Evolutionary conservation across 2,329 filamentous ascomycete species (phyloP).

Genomic region (Colletotrichum limetticola): DNA sequence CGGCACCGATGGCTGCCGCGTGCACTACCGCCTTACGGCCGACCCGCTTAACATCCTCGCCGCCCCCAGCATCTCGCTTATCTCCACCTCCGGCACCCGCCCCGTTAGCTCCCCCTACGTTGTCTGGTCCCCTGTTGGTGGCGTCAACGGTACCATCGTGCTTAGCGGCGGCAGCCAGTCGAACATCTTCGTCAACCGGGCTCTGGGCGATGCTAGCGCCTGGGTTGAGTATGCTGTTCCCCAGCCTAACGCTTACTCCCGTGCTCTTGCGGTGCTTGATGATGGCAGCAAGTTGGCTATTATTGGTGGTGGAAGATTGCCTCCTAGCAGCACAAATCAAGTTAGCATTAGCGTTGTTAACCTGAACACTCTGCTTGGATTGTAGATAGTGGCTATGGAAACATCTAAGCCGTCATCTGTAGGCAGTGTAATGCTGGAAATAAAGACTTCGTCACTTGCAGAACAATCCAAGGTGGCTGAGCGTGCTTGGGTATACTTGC

Average conservation of each 20-base stretch:
- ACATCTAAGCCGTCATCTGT: too few relatives aligned
- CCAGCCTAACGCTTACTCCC: slow-evolving; percentile 50
- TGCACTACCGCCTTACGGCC: slow-evolving; percentile 55
- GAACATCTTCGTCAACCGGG: slow-evolving; percentile 55
- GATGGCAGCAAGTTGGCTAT: slow-evolving; percentile 51
- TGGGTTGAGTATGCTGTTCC: slow-evolving; percentile 51
- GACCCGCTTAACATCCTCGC: slow-evolving; percentile 49
- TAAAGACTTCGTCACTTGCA: too few relatives aligned
- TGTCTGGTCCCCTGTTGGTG: slow-evolving; percentile 54
- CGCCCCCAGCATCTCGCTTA: slow-evolving; percentile 44
- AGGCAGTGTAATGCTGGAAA: neutral
- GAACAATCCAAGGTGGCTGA: neutral
- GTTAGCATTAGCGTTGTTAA: slow-evolving; percentile 50
- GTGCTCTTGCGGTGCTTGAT: slow-evolving; percentile 48
- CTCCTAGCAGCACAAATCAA: slow-evolving; percentile 57
- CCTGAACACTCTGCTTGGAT: slow-evolving; percentile 36
- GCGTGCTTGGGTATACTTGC: too few relatives aligned
- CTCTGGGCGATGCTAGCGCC: slow-evolving; percentile 47
- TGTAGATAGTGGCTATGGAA: neutral
- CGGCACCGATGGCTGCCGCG: slow-evolving; percentile 55
- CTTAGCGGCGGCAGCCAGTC: slow-evolving; percentile 51
- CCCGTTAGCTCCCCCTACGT: slow-evolving; percentile 53
- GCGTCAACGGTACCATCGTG: slow-evolving; percentile 57
- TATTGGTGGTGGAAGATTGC: slow-evolving; percentile 55
- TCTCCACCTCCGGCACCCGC: slow-evolving; percentile 43